phyloP scores from a whole-genome alignment of 805 yeast species.

The Yamadazyma paraphyllophila region DNA sequence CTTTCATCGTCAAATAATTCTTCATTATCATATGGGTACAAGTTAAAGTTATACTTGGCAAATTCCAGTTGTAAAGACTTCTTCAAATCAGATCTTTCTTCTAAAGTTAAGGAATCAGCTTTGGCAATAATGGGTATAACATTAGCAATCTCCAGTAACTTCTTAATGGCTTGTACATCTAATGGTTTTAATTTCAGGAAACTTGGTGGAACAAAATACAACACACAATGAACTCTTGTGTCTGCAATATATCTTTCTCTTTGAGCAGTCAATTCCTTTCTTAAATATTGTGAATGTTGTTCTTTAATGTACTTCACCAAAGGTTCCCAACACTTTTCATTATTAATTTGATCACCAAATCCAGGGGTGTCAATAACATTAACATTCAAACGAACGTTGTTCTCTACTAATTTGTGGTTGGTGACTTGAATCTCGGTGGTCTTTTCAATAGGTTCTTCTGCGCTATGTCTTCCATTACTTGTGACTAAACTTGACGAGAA shows the following conservation, averaged over 20 bases:
- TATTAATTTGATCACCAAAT: conserved; percentile 94
- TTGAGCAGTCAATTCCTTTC: conserved; percentile 92
- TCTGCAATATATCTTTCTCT: conserved; percentile 82
- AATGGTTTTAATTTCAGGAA: conserved; percentile 80
- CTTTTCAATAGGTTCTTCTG: conserved; percentile 72
- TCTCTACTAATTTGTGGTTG: conserved; percentile 72
- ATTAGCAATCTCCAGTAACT: conserved; percentile 84
- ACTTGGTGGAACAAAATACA: conserved; percentile 88
- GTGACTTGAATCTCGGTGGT: conserved; percentile 82
- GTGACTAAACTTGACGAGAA: conserved; percentile 79
- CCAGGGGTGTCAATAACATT: conserved; percentile 97
- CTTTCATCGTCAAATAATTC: conserved; percentile 69
- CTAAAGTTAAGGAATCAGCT: conserved; percentile 82
- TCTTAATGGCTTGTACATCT: conserved; percentile 79
- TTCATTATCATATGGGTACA: conserved; percentile 80
- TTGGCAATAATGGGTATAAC: conserved; percentile 96
- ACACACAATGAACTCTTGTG: conserved; percentile 89
- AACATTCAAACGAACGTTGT: conserved; percentile 79
- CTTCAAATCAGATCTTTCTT: conserved; percentile 80
- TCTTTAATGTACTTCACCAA: conserved; percentile 91
- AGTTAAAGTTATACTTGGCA: conserved; percentile 62
- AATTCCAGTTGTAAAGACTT: conserved; percentile 75
- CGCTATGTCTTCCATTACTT: conserved; percentile 66
- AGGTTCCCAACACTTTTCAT: conserved; percentile 96
- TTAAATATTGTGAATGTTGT: conserved; percentile 85